phyloP scores from a whole-genome alignment of 345 rosid species.

The Trapa bicornis region DNA sequence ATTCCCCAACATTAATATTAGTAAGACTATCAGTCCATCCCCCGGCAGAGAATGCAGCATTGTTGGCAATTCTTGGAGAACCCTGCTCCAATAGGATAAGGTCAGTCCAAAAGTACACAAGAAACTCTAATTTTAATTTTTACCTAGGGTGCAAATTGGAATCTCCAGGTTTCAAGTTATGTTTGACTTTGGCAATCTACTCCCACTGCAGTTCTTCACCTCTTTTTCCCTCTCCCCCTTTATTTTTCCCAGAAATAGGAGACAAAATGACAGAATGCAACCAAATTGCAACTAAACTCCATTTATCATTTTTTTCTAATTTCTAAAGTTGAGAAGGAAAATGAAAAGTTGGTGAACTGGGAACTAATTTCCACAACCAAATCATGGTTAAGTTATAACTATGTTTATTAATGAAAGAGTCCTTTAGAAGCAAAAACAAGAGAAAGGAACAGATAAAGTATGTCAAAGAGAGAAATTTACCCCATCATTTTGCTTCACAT shows the following conservation, averaged over 20 bases:
- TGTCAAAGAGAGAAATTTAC: slow-evolving; percentile 18
- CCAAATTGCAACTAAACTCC: neutral
- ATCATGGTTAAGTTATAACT: neutral
- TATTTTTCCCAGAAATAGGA: neutral
- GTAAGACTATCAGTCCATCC: slow-evolving; percentile 98
- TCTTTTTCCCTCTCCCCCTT: neutral
- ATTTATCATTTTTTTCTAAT: neutral
- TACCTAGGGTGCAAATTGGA: neutral
- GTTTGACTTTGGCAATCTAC: neutral
- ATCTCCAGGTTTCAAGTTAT: neutral
- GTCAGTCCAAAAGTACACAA: neutral
- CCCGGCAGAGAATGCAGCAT: slow-evolving; percentile 45
- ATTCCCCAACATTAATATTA: slow-evolving; percentile 80
- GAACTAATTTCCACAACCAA: neutral
- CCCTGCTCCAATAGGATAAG: slow-evolving; percentile 22
- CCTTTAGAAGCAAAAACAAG: neutral
- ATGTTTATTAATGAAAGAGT: neutral
- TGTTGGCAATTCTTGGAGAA: slow-evolving; percentile 24
- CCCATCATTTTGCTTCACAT: slow-evolving; percentile 23
- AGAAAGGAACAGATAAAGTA: neutral
- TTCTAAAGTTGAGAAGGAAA: neutral
- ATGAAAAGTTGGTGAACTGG: neutral
- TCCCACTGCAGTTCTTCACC: neutral
- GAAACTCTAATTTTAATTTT: neutral
- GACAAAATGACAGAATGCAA: neutral